phyloP scores from a whole-genome alignment of 2,329 filamentous ascomycete species.

The Colletotrichum sp. region DNA sequence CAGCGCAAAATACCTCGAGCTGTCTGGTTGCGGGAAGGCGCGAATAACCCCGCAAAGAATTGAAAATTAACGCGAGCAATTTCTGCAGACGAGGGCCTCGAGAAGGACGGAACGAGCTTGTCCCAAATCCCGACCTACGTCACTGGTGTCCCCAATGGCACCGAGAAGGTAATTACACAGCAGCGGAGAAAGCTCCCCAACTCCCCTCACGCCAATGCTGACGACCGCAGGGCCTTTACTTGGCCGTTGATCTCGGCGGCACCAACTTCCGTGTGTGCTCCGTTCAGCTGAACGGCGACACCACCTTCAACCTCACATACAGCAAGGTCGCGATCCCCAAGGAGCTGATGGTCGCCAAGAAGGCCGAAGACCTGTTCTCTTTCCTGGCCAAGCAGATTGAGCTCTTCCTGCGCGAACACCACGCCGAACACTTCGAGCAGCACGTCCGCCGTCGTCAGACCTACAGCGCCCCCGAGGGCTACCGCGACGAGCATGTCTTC shows the following conservation, averaged over 20 bases:
- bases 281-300: conserved; percentile 90
- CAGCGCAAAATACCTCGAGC: background rate
- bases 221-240: conserved; percentile 80
- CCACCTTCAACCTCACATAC: conserved; percentile 91
- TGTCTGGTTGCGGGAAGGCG: background rate
- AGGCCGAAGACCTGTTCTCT: conserved; percentile 83
- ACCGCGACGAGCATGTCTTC: conserved; percentile 79
- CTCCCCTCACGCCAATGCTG: background rate
- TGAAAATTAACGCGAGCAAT: background rate
- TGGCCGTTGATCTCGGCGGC: conserved; percentile 96
- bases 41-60: background rate
- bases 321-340: conserved; percentile 91
- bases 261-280: conserved; percentile 99
- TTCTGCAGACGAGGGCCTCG: conserved; percentile 75
- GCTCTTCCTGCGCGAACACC: conserved; percentile 83
- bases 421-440: conserved; percentile 83
- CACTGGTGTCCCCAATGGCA: conserved; percentile 93
- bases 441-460: conserved; percentile 70
- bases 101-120: conserved; percentile 78
- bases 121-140: conserved; percentile 98
- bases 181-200: background rate
- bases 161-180: conserved; percentile 76
- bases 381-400: conserved; percentile 96
- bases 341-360: conserved; percentile 88
- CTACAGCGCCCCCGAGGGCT: conserved; percentile 61